Conservation (phyloP, 176 grass and related monocot genomes). For the Rhynchospora pubera region DNA sequence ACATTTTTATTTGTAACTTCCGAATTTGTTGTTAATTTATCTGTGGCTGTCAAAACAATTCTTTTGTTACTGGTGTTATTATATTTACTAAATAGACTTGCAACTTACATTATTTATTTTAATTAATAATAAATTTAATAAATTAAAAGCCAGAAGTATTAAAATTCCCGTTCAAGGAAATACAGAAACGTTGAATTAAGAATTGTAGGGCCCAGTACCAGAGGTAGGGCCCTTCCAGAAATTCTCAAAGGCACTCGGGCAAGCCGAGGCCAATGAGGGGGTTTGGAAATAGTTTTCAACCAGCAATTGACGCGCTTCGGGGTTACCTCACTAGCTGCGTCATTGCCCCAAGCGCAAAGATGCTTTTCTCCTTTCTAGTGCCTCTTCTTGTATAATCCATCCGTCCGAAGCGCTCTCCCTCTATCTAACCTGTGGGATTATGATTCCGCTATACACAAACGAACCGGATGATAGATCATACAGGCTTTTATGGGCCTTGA, state of each 20-base stretch:
- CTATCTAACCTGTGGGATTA: not conserved
- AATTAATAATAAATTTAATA: too few relatives aligned
- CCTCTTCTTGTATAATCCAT: not conserved
- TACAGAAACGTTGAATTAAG: not conserved
- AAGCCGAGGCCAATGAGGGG: conserved; percentile 18
- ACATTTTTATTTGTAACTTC: too few relatives aligned
- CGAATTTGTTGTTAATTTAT: too few relatives aligned
- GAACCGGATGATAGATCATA: not conserved
- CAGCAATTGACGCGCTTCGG: conserved; percentile 51
- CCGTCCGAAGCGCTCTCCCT: not conserved
- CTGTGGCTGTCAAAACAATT: too few relatives aligned
- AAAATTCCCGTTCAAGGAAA: not conserved
- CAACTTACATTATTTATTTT: too few relatives aligned
- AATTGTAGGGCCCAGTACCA: conserved; percentile 14
- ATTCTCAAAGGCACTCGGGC: not conserved
- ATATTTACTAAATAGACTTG: too few relatives aligned
- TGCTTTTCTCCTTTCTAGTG: not conserved
- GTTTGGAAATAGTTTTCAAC: conserved; percentile 60
- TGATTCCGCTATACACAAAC: not conserved
- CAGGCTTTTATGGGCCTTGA: not conserved
- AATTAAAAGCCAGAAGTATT: too few relatives aligned
- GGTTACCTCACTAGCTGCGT: conserved; percentile 60
- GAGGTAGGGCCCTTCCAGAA: conserved; percentile 8
- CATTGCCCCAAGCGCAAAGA: conserved; percentile 97
- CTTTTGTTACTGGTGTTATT: too few relatives aligned